A percentile compares a stretch with the other conserved stretches of the same genome.
Conservation (phyloP, 495 filamentous ascomycete species). For the Niebla homalea region DNA sequence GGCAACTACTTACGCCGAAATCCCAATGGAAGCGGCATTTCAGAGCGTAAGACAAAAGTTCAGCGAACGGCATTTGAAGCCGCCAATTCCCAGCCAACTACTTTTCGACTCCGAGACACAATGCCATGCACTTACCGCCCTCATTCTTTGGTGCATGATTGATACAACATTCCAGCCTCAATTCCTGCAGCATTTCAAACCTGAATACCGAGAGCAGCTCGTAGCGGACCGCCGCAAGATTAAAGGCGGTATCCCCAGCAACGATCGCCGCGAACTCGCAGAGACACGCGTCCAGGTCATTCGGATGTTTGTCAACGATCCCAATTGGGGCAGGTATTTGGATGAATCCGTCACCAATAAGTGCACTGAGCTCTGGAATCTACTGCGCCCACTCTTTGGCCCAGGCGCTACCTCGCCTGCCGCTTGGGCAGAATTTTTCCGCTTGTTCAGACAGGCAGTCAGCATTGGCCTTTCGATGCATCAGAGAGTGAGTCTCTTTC, state of each 20-base stretch:
- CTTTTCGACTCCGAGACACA: slow-evolving; percentile 13
- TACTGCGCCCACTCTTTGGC: slow-evolving; percentile 13
- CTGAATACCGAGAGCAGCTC: slow-evolving; percentile 11
- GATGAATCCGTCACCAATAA: slow-evolving; percentile 7
- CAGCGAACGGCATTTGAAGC: slow-evolving; percentile 3
- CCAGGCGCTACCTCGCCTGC: slow-evolving; percentile 1
- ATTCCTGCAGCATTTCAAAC: slow-evolving; percentile 14
- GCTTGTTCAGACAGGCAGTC: slow-evolving; percentile 17
- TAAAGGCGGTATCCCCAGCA: slow-evolving; percentile 5
- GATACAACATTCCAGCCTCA: slow-evolving; percentile 9
- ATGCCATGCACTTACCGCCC: slow-evolving; percentile 15
- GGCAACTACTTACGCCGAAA: no score
- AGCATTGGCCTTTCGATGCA: slow-evolving; percentile 19
- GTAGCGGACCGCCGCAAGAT: slow-evolving; percentile 10
- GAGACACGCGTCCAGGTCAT: slow-evolving; percentile 9
- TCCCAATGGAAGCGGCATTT: no score
- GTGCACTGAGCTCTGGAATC: slow-evolving; percentile 12
- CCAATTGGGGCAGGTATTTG: slow-evolving; percentile 15
- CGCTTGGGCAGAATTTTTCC: slow-evolving; percentile 13
- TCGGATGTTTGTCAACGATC: slow-evolving; percentile 6
- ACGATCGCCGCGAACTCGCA: slow-evolving; percentile 11
- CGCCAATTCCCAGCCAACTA: slow-evolving; percentile 8
- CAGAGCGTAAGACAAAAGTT: background rate
- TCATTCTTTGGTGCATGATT: slow-evolving; percentile 17
- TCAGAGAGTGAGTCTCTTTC: slow-evolving; percentile 14